phyloP scores from a whole-genome alignment of 2,329 filamentous ascomycete species.

The Colletotrichum phormii region DNA sequence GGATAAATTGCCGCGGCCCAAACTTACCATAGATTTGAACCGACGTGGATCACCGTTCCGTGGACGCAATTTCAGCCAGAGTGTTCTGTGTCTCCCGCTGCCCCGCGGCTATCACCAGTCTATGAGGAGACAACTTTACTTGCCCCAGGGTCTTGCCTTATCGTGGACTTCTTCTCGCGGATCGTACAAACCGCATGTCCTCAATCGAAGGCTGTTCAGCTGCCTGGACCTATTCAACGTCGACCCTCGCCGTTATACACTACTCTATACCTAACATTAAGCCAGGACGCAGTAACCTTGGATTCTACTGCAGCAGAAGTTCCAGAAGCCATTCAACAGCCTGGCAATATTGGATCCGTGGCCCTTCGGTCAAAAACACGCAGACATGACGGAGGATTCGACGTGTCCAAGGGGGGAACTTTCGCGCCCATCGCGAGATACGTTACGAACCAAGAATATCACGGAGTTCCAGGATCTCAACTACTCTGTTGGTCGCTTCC shows the following conservation, averaged over 20 bases:
- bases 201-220: background rate
- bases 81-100: background rate
- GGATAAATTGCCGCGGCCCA: background rate
- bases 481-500: background rate
- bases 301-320: background rate
- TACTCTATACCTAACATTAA: background rate
- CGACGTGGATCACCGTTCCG: too few species aligned
- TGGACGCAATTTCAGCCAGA: background rate
- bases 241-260: background rate
- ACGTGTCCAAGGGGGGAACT: background rate
- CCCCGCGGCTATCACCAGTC: too few species aligned
- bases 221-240: background rate
- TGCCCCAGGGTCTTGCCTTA: background rate
- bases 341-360: background rate
- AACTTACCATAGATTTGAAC: background rate
- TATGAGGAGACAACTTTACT: too few species aligned
- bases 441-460: background rate
- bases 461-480: accelerated
- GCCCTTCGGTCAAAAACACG: too few species aligned
- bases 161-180: background rate
- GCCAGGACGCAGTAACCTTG: background rate
- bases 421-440: background rate
- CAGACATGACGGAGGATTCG: background rate
- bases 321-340: background rate
- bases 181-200: background rate